These are phyloP conservation scores for Skeletonema menzelii DNA, from an alignment of 108 stramenopile genomes.

Conservation along the genomic window DNA sequence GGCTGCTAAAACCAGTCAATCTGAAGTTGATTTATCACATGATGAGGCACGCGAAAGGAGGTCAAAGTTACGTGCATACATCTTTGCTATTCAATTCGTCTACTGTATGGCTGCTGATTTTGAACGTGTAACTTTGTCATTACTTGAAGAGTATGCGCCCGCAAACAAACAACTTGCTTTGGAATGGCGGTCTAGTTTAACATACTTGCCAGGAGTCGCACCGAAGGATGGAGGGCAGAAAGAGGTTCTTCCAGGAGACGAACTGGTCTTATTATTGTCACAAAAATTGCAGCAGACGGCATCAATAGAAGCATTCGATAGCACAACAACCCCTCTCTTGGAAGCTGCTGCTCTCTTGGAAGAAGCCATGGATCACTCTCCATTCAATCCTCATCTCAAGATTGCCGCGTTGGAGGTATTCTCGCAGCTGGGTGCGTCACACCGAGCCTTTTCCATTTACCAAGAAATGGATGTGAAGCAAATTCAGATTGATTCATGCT, in stretches of 20 bases:
- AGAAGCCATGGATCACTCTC: conserved; percentile 68
- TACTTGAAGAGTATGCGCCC: conserved; percentile 26
- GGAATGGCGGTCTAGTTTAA: conserved; percentile 38
- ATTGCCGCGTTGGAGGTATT: conserved; percentile 68
- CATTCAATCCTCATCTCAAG: conserved; percentile 78
- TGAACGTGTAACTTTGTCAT: not conserved
- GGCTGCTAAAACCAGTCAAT: not conserved
- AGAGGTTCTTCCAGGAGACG: conserved; percentile 79
- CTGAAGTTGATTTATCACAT: not conserved
- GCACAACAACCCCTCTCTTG: conserved; percentile 10
- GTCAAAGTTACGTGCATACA: conserved; percentile 56
- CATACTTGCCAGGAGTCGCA: conserved; percentile 24
- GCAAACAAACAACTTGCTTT: conserved; percentile 14
- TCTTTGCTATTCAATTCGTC: conserved; percentile 60
- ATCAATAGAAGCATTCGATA: not conserved
- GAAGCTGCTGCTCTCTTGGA: conserved; percentile 61
- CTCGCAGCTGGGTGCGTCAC: conserved; percentile 37
- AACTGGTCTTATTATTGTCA: conserved; percentile 60
- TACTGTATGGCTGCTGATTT: conserved; percentile 45
- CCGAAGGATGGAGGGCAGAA: conserved; percentile 60
- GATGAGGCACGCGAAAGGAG: conserved; percentile 44
- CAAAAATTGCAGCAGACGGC: conserved; percentile 19
- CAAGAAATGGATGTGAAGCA: conserved; percentile 67
- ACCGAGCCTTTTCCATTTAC: conserved; percentile 56
- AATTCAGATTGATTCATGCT: conserved; percentile 81